Percentiles rank a stretch among this genome's conserved stretches.
These are phyloP conservation scores for Teratosphaeria nubilosa DNA, from an alignment of 2,329 filamentous ascomycete species.

Conservation along the genomic window DNA sequence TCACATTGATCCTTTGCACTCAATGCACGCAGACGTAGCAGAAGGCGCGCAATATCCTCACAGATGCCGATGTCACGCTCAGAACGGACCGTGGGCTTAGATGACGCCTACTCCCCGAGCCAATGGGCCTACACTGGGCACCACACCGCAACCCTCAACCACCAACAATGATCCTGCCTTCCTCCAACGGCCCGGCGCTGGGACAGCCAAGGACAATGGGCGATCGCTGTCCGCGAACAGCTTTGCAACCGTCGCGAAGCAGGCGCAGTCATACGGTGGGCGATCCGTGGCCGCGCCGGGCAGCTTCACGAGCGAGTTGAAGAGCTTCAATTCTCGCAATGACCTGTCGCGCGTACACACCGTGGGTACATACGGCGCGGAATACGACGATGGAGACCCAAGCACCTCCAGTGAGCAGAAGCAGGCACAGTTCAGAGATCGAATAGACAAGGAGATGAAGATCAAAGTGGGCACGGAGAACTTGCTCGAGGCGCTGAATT, in stretches of 20 bases:
- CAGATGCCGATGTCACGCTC: constrained; percentile 4
- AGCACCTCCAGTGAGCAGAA: constrained; percentile 53
- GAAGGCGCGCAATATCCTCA: constrained; percentile 5
- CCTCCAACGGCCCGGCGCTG: constrained; percentile 26
- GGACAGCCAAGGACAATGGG: constrained; percentile 37
- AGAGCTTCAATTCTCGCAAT: constrained; percentile 56
- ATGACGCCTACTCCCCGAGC: constrained; percentile 28
- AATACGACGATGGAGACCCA: constrained; percentile 46
- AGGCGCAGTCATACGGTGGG: constrained; percentile 51
- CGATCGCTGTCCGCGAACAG: constrained; percentile 45
- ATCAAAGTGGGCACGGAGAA: constrained; percentile 98
- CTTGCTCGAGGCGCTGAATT: constrained; percentile 85
- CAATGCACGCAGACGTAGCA: constrained; percentile 19
- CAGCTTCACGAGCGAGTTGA: constrained; percentile 74
- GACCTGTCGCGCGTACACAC: constrained; percentile 49
- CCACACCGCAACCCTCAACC: neutral
- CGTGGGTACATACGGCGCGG: constrained; percentile 35
- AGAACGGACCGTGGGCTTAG: constrained; percentile 25
- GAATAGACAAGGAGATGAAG: constrained; percentile 90
- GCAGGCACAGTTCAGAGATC: constrained; percentile 66
- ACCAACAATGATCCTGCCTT: constrained; percentile 24
- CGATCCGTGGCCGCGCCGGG: constrained; percentile 55
- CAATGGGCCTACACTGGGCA: constrained; percentile 15
- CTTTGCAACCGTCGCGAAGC: constrained; percentile 43
- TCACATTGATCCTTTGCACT: constrained; percentile 6